These are phyloP conservation scores for Clitocybe nebularis DNA, from an alignment of 1,284 basidiomycete genomes.

Conservation along the genomic window DNA sequence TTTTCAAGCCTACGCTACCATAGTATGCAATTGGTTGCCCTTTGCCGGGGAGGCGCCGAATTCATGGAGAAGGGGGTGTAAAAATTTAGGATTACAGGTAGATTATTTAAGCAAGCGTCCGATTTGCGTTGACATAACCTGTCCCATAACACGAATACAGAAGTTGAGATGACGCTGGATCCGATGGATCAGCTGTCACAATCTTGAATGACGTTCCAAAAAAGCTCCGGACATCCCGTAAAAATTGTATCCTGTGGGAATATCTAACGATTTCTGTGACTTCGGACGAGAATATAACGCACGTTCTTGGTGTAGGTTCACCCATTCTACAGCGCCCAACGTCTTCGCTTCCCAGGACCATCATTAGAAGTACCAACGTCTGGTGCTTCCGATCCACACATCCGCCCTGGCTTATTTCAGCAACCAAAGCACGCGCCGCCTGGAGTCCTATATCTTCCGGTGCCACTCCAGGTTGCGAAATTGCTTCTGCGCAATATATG, in stretches of 20 bases:
- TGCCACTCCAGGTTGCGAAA: constrained; percentile 73
- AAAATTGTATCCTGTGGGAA: constrained; percentile 74
- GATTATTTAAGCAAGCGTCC: constrained; percentile 56
- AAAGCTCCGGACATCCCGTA: constrained; percentile 79
- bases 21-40: too few species aligned
- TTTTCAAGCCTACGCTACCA: too few species aligned
- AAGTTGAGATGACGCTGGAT: constrained; percentile 49
- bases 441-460: constrained; percentile 90
- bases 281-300: constrained; percentile 29
- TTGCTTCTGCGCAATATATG: constrained; percentile 84
- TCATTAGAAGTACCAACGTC: constrained; percentile 82
- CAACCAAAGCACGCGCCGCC: constrained; percentile 75
- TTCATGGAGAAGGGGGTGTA: too few species aligned
- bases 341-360: constrained; percentile 95
- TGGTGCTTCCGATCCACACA: constrained; percentile 93
- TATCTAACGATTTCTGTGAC: constrained; percentile 12
- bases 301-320: constrained; percentile 79
- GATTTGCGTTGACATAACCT: constrained; percentile 75
- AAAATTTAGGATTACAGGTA: too few species aligned
- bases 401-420: constrained; percentile 79
- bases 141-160: constrained; percentile 77
- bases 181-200: constrained; percentile 43
- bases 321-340: constrained; percentile 88
- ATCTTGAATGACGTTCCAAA: constrained; percentile 75
- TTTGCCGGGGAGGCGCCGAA: too few species aligned